phyloP scores from a whole-genome alignment of 2,329 filamentous ascomycete genomes.

The Zelopaecilomyces penicillatus region DNA sequence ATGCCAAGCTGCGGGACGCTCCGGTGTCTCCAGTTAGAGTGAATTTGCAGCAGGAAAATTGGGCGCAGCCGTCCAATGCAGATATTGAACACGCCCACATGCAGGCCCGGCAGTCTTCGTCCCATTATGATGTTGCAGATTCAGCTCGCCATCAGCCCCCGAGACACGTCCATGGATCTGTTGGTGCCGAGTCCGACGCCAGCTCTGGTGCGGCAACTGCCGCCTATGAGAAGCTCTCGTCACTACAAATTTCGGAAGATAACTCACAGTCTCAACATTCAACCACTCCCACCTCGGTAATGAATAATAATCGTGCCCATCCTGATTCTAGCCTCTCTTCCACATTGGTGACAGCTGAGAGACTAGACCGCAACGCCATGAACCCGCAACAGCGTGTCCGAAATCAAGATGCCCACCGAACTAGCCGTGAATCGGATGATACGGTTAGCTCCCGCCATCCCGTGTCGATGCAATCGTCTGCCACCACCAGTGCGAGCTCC shows the following conservation, averaged over 20 bases:
- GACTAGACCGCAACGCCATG: constrained; percentile 24
- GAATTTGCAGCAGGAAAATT: constrained; percentile 45
- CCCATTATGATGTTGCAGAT: constrained; percentile 18
- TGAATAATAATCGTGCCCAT: constrained; percentile 10
- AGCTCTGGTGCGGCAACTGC: no score
- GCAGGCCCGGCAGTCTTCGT: constrained; percentile 19
- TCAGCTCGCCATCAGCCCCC: constrained; percentile 12
- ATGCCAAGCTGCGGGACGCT: constrained; percentile 38
- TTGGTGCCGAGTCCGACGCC: no score
- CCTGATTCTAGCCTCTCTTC: constrained; percentile 12
- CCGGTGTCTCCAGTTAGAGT: constrained; percentile 50
- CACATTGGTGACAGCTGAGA: constrained; percentile 14
- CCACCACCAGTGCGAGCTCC: constrained; percentile 48
- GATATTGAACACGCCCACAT: constrained; percentile 37
- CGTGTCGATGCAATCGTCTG: constrained; percentile 43
- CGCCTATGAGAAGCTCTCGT: constrained; percentile 1
- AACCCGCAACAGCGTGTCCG: constrained; percentile 23
- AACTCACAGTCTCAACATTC: constrained; percentile 2
- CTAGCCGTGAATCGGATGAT: constrained; percentile 46
- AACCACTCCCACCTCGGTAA: constrained; percentile 5
- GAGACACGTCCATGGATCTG: no score
- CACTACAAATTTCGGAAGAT: no score
- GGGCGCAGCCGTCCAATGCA: constrained; percentile 43
- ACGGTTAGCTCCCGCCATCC: constrained; percentile 41
- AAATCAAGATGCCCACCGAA: constrained; percentile 32